Base-by-base conservation (phyloP, 2,329 filamentous ascomycete species). In the Microsporum ferrugineum region DNA sequence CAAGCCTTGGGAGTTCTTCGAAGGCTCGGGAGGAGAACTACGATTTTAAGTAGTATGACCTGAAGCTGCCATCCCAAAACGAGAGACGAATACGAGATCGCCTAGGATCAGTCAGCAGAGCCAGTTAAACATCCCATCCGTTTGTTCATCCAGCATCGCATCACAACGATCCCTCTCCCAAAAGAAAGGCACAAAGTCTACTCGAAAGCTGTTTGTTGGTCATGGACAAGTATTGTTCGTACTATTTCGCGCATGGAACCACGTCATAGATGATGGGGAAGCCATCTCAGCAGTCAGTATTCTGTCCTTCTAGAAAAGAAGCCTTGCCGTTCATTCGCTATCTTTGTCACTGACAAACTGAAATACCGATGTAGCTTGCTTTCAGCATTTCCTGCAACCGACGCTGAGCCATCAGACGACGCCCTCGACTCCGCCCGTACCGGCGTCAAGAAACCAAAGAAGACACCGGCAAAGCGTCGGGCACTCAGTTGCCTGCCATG, bases 401-500 rank as follows among this genome's bases (percentile, higher is more conserved):
- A 58, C 56, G 36, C 56, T 58, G 36, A 41, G 36, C 56, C 56
- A 33, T 58, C 56, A 17, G 36, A 41, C 56, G 56, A 58, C 56
- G 31, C 51, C 29, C 23, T 51, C 36, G 36, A 58, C 17, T 6
- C 38, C 2, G 38, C n/a, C 14, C 36, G 43, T 31, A 6, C 56
- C 29, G 56, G 36, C 38, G 14, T 47, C 33, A 41, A 59, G 56
- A 47, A 49, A 36, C 12, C 14, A 27, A 51, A 62, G 61, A 45
- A 59, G 57, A 12, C 33, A 17, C 63, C 63, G 33, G 60, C 58
- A 36, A 64, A 62, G 33, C 27, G 63, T 27, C 55, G 65, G 36
- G 63, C 66, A 14, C 63, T 72, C 23, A 72, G 69, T 61, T 72
- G 71, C 53, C 67, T 70, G 17, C 70, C 68, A 8, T 72, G 71